These are phyloP conservation scores for Colletotrichum tropicale DNA, from an alignment of 2,329 filamentous ascomycete genomes.

Conservation along the genomic window DNA sequence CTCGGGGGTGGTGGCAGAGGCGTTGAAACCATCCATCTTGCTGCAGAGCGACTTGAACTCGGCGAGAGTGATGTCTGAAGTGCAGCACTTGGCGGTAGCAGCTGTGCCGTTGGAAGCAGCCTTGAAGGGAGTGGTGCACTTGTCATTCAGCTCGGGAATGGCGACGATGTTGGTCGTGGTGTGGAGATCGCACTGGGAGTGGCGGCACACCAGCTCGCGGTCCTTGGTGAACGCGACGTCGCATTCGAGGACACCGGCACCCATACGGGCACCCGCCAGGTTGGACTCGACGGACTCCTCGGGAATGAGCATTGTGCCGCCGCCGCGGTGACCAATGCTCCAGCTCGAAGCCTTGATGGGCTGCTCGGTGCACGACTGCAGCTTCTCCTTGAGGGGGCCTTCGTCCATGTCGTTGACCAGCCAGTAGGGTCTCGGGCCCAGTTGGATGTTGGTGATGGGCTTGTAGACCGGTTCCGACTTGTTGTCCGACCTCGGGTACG, in stretches of 20 bases:
- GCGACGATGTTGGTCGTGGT: conserved; percentile 71
- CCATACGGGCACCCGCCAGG: conserved; percentile 69
- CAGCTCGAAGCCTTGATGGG: conserved; percentile 56
- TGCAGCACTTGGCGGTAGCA: conserved; percentile 72
- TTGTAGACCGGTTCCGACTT: conserved; percentile 23
- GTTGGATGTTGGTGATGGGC: conserved; percentile 54
- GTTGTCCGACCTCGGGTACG: conserved; percentile 3
- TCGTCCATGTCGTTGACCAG: conserved; percentile 68
- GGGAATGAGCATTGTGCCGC: conserved; percentile 65
- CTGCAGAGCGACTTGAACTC: conserved; percentile 73
- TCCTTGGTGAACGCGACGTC: conserved; percentile 72
- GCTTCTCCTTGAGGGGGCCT: conserved; percentile 61
- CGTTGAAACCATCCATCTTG: conserved; percentile 72
- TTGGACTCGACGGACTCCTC: conserved; percentile 67
- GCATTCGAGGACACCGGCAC: conserved; percentile 70
- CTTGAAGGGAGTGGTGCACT: conserved; percentile 67
- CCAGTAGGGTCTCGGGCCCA: conserved; percentile 69
- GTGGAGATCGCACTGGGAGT: conserved; percentile 71
- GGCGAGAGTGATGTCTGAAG: conserved; percentile 69
- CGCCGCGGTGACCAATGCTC: conserved; percentile 65
- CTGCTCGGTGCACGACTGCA: conserved; percentile 61
- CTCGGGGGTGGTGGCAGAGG: conserved; percentile 58
- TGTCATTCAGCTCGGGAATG: conserved; percentile 64
- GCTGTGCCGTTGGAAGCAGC: conserved; percentile 53
- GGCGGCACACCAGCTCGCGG: conserved; percentile 69